These are phyloP conservation scores for Eremothecium gossypii DNA, from an alignment of 1,139 yeast genomes.

Conservation along the genomic window DNA sequence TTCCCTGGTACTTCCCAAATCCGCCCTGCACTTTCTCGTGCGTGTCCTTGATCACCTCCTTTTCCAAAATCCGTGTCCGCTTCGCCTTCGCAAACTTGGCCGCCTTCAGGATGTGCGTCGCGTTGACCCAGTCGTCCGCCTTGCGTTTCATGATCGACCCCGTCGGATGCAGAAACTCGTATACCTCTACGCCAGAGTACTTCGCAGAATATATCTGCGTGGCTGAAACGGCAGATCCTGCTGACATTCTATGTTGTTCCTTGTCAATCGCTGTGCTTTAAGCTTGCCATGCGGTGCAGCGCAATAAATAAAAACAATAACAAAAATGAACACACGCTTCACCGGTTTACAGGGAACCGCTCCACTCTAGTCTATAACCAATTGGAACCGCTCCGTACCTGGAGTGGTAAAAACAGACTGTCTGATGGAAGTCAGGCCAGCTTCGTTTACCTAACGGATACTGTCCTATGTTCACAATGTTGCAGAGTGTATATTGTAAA, in stretches of 20 bases:
- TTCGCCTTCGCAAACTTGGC: constrained; percentile 94
- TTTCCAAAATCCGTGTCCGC: constrained; percentile 82
- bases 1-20: constrained; percentile 93
- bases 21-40: constrained; percentile 98
- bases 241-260: background rate
- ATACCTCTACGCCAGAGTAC: constrained; percentile 81
- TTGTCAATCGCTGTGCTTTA: too few species aligned
- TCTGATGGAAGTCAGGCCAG: too few species aligned
- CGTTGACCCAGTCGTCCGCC: constrained; percentile 90
- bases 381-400: too few species aligned
- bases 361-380: too few species aligned
- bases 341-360: too few species aligned
- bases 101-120: constrained; percentile 92
- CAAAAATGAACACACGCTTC: too few species aligned
- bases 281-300: too few species aligned
- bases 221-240: constrained; percentile 16
- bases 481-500: too few species aligned
- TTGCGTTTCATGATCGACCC: constrained; percentile 92
- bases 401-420: too few species aligned
- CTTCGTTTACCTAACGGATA: too few species aligned
- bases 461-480: too few species aligned
- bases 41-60: constrained; percentile 76
- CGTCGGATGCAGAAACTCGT: constrained; percentile 70
- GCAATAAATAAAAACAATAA: too few species aligned
- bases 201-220: constrained; percentile 61